Evolutionary conservation across 805 yeast genomes (phyloP), one percentile per base, ranked within the genome.

Genomic region (Ogataea chonburiensis): DNA sequence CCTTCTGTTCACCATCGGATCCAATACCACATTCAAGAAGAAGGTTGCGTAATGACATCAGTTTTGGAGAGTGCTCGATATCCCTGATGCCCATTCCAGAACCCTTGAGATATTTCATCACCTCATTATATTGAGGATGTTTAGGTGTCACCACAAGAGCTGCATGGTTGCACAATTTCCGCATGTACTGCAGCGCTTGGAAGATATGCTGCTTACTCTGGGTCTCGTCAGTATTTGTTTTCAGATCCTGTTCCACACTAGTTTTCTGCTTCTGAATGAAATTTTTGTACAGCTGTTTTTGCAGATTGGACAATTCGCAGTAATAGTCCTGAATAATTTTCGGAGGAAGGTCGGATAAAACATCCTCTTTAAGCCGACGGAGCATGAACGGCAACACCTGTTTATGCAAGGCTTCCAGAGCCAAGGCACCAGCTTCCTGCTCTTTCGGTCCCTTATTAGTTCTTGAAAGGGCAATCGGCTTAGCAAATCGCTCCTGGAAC

Each of bases 311-410:
- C 45, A 94, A 70, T 49, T 93, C 98, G 66, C 98, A 93, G 60
- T 93, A 93, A 61, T 93, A 91, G 66, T 93, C 99, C 60, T 93
- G 99, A 49, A 93, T 93, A 50, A 94, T 93, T 63, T 93, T 93
- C 24, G 99, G 99, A 7, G 99, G 99, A 49, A 93, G 70, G 59
- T 93, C 99, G 1, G 94, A 83, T 36, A 93, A 68, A 4, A 93
- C 99, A 50, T 93, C 98, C 56, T 93, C 98, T 60, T 93, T 93
- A 55, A 93, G 71, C 59, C 99, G 81, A 60, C 99, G 82, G 46
- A 93, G 68, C 88, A 94, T 83, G 60, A 93, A 93, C 11, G 99
- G 99, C 30, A 93, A 68, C 0, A 88, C 98, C 52, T 93, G 99
- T 53, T 91, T 93, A 62, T 93, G 99, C 44, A 93, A 70, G 0